phyloP scores from a whole-genome alignment of 352 stramenopile genomes.

The Phytophthora capsici region DNA sequence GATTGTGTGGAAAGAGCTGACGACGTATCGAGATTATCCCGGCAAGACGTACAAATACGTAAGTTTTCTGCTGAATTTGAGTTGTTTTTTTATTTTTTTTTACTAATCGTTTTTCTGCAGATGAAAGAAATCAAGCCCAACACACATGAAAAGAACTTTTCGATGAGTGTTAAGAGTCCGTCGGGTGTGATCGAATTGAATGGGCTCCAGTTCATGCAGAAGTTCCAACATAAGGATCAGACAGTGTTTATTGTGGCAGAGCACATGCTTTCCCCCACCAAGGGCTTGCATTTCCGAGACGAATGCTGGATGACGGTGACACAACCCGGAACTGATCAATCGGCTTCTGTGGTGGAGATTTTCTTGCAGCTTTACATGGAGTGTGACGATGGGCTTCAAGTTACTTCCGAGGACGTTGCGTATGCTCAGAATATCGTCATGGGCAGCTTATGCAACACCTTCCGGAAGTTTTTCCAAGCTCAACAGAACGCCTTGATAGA shows the following conservation, averaged over 20 bases:
- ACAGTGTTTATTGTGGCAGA: conserved; percentile 22
- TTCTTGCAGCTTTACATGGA: conserved; percentile 33
- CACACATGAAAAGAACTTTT: conserved; percentile 32
- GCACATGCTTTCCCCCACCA: conserved; percentile 17
- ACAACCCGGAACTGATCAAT: not conserved
- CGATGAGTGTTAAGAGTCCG: conserved; percentile 15
- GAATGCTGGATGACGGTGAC: conserved; percentile 34
- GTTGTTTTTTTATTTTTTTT: not conserved
- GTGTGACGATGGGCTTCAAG: not conserved
- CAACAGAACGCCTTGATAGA: conserved; percentile 34
- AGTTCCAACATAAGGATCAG: conserved; percentile 23
- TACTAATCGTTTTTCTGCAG: conserved; percentile 9
- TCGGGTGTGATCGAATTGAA: conserved; percentile 23
- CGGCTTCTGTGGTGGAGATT: conserved; percentile 11
- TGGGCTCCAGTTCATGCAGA: conserved; percentile 36
- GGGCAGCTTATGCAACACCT: conserved; percentile 29
- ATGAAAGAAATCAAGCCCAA: conserved; percentile 15
- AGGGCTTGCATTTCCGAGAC: conserved; percentile 22
- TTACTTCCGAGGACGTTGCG: conserved; percentile 13
- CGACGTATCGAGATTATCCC: conserved; percentile 21
- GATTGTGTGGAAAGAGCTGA: conserved; percentile 35
- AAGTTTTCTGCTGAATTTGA: not conserved
- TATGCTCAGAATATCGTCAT: conserved; percentile 28
- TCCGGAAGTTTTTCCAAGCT: conserved; percentile 25
- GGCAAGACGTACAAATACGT: conserved; percentile 37